Percentiles rank a stretch among this genome's conserved stretches.
Conservation (phyloP, 2,329 filamentous ascomycete genomes). For the Fusarium torulosum region DNA sequence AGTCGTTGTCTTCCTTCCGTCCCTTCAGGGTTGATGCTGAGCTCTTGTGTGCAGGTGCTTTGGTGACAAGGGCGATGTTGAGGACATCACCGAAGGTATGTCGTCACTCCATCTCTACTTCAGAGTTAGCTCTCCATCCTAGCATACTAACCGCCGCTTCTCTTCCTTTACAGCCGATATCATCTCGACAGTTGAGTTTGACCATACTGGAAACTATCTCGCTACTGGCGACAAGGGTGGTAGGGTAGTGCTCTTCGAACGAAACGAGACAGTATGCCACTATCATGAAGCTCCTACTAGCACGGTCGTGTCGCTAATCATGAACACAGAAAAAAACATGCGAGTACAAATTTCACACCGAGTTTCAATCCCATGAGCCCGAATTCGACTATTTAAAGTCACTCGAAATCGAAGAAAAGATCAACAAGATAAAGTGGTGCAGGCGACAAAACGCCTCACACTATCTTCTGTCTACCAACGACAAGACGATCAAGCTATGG, state of each 20-base stretch:
- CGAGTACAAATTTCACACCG: constrained; percentile 99
- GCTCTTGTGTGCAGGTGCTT: constrained; percentile 78
- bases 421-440: constrained; percentile 99
- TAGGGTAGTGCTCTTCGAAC: constrained; percentile 86
- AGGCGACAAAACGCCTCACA: constrained; percentile 97
- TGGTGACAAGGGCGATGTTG: constrained; percentile 99
- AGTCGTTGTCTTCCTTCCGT: constrained; percentile 5
- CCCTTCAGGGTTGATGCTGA: constrained; percentile 34
- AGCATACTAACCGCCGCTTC: constrained; percentile 37
- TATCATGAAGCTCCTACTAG: constrained; percentile 7
- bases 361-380: constrained; percentile 99
- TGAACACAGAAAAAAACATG: constrained; percentile 93
- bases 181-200: constrained; percentile 91
- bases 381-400: constrained; percentile 99
- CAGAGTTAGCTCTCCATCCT: constrained; percentile 28
- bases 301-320: constrained; percentile 28
- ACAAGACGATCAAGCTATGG: constrained; percentile 99
- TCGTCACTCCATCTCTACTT: constrained; percentile 33
- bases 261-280: constrained; percentile 88
- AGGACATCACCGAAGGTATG: constrained; percentile 96
- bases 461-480: constrained; percentile 97
- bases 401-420: constrained; percentile 99
- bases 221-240: constrained; percentile 92
- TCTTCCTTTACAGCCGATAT: constrained; percentile 75
- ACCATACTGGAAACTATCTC: constrained; percentile 90